Base-by-base conservation (phyloP, 2,329 filamentous ascomycete genomes). In the Penicillium sp. region DNA sequence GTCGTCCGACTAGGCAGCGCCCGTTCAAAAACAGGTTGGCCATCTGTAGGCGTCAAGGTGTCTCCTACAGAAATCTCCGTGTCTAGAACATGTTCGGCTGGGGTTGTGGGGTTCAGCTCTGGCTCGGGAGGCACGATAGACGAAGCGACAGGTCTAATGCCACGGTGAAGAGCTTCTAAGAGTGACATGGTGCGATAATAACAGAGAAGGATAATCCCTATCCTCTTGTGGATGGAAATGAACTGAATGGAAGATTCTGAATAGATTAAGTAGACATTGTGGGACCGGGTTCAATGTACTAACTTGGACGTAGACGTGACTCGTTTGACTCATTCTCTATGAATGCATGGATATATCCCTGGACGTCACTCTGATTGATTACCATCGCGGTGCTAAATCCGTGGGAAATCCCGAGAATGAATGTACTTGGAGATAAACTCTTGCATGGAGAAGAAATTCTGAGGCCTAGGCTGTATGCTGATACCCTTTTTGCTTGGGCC, bases 21-120 rank as follows among this genome's bases (percentile, higher is more conserved):
- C 32, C 46, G 56, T 27, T 65, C 60, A 41, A 66, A 66, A n/a
- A 66, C 54, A 18, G 42, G 52, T n/a, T 62, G 64, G 3, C 52
- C 47, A 8, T 37, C 40, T 27, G 47, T 46, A 21, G 47, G 47
- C 1, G 23, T n/a, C 18, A 15, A 13, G 18, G 38, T 39, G 7
- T 25, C 31, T 18, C 37, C 42, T 16, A 18, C 35, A 9, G 35
- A 13, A 13, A 27, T n/a, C 27, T 21, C 35, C 16, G 12, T 10
- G 15, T 21, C 31, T 38, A 12, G 16, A n/a, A 18, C 27, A 34
- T 32, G 15, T 40, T 39, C 32, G 16, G 27, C 29, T n/a, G 40
- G 25, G 27, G 7, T 39, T 13, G 41, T 23, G 18, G 50, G 12
- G 7, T 12, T n/a, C 13, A 27, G 27, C 13, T 47, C 27, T 18